Base-by-base conservation (phyloP, 495 filamentous ascomycete genomes). In the Penicillium cinerascens region DNA sequence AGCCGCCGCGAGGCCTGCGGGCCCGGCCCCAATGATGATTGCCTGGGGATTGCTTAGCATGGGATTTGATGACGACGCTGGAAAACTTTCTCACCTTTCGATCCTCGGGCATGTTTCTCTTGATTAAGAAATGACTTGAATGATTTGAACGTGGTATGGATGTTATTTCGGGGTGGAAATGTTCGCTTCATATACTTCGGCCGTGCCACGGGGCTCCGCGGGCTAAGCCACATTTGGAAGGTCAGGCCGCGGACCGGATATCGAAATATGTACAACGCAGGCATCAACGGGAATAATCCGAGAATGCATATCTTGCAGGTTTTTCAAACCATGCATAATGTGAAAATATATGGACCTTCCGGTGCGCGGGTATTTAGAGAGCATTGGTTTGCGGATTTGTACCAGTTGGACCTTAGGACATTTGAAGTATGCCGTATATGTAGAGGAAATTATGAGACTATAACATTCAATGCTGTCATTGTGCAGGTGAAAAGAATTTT, bases 1-100 rank as follows among this genome's bases (percentile, higher is more conserved):
- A 1, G 67, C 69, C 7, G 63, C 48, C 43, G 63, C 58, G 3
- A 71, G 59, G 13, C 66, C 66, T 2, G 63, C 64, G 3, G 66
- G 66, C 4, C 84, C 83, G 4, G 78, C 83, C 22, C 84, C 83
- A 25, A 84, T 75, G 18, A 87, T 76, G 17, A 84, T 69, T 41
- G 55, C 59, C 61, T 64, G 33, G 18, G 47, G 15, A 11, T 40
- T 41, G 18, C 18, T 53, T 25, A 47, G 44, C 11, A 15, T 16
- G 15, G 10, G 23, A 7, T 37, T 35, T 36, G 8, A 18, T 44
- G 3, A n/a, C 6, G 29, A 9, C 21, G 18, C 3, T 2, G 9
- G 42, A 18, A 4, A 29, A 7, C 5, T 35, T 36, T 21, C 23
- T 41, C 54, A 54, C 58, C 35, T 58, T 61, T 48, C 50, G 29